Evolutionary conservation across 2,329 filamentous ascomycete genomes (phyloP), one percentile per base, ranked within the genome.

Genomic region (Lasiodiplodia hormozganensis): DNA sequence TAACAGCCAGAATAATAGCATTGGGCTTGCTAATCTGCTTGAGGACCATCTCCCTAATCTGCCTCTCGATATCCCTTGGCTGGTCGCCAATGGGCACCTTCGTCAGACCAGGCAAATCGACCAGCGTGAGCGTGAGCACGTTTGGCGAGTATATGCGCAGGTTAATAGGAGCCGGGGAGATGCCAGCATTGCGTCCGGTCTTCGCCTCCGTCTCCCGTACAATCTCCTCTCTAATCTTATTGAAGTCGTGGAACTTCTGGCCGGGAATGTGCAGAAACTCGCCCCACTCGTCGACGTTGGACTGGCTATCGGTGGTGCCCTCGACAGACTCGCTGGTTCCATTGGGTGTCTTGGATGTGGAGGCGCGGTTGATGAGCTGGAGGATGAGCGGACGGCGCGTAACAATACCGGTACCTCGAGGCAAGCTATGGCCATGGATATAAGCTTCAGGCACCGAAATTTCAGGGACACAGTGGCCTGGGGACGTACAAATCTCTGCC

Each of bases 21-120:
- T 99, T 99, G 40, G 95, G 92, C 85, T 99, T 99, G 83, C 92
- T 92, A 79, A 99, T 99, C 80, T 98, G 96, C 85, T 98, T 98
- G 78, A 98, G 84, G 53, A 99, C 95, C 94, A 99, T 98, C 76
- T 98, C 96, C 78, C 89, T 90, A 77, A 98, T 99, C 83, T 99
- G 96, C 75, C 89, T 89, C 85, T 98, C 95, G 75, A 98, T 98
- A 84, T 98, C 95, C 80, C 94, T 90, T 56, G 95, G 95, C 82
- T 98, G 95, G 78, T 98, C 95, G 74, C 95, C 95, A 47, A 98
- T 94, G 10, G 95, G 95, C 68, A 98, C 95, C 84, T 97, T 97
- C 72, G 96, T 99, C 78, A 99, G 83, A 81, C 96, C 96, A 57
- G 96, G 96, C 82, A 99, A 84, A 87, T 99, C 96, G 76, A 99